Base-by-base conservation (phyloP, 2,329 filamentous ascomycete species). In the Penicillium fuscoglaucum region DNA sequence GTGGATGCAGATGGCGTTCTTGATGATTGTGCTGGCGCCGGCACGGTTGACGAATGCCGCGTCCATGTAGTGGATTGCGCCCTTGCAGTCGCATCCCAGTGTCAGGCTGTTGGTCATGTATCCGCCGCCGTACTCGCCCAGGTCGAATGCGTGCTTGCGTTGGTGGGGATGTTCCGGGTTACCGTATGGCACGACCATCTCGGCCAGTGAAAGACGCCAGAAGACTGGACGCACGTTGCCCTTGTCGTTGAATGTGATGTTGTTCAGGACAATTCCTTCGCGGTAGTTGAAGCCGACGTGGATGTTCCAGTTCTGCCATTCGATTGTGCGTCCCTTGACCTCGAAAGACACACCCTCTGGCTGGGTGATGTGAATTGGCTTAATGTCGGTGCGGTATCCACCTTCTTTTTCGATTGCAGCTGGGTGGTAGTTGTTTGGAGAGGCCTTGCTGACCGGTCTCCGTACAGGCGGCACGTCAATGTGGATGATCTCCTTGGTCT, bases 241-340 rank as follows among this genome's bases (percentile, higher is more conserved):
- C 74, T 91, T 90, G 76, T 97, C 93, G 67, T 91, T 93, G 78
- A 89, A 96, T 3, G 87, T 90, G 71, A 96, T 92, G 77, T 96
- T 91, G 75, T 90, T 95, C 7, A 97, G 81, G 2, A 96, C 90
- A 66, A 96, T 89, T 24, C 93, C 93, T 76, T 97, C 93, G 28
- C 90, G 85, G 79, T 96, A 95, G 81, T 96, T 96, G 84, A 96
- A 97, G 26, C 93, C 93, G 59, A 97, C 85, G 73, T 96, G 93
- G 64, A 96, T 85, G 68, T 85, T 93, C 90, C 91, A 97, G 72
- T 96, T 96, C 75, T 96, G 92, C 93, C 93, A 96, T 64, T 87
- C 85, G 51, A 96, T 83, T 46, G 85, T 84, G 12, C 91, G 80
- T 1, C 90, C 90, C 3, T 87, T 83, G 64, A 96, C 79, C 21